Evolutionary conservation across 441 rosid species (phyloP).

Genomic region (Erodium texanum): DNA sequence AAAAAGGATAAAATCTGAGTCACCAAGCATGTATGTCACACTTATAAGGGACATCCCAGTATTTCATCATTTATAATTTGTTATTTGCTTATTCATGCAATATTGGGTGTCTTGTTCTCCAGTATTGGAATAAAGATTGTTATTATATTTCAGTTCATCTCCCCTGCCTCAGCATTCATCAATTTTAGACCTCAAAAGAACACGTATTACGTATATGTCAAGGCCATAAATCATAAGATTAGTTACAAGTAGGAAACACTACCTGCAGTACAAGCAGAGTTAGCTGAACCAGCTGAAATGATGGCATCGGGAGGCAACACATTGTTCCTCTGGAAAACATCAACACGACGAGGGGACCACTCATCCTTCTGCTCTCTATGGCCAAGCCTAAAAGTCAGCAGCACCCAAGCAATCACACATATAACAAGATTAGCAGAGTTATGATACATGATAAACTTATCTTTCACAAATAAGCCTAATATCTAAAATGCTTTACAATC

Average conservation of each 20-base stretch:
- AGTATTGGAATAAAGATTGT: background rate
- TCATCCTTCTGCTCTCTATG: conserved; percentile 99
- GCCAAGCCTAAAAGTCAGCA: conserved; percentile 59
- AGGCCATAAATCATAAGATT: background rate
- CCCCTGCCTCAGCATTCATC: background rate
- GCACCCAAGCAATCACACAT: conserved; percentile 17
- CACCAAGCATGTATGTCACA: background rate
- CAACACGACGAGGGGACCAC: conserved; percentile 91
- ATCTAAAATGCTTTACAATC: conserved; percentile 3
- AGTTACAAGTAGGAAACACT: conserved; percentile 14
- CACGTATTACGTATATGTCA: background rate
- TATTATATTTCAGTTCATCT: background rate
- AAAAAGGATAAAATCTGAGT: background rate
- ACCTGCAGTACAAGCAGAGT: conserved; percentile 95
- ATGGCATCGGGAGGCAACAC: conserved; percentile 70
- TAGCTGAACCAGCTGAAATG: conserved; percentile 76
- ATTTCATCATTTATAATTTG: background rate
- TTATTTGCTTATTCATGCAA: background rate
- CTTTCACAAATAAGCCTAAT: background rate
- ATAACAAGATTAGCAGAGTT: background rate
- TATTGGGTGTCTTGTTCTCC: background rate
- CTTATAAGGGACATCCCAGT: background rate
- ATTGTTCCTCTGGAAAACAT: conserved; percentile 63
- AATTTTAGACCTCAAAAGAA: background rate
- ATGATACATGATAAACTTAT: background rate